These are phyloP conservation scores for Citeromyces hawaiiensis DNA, from an alignment of 1,139 yeast species.

Conservation along the genomic window DNA sequence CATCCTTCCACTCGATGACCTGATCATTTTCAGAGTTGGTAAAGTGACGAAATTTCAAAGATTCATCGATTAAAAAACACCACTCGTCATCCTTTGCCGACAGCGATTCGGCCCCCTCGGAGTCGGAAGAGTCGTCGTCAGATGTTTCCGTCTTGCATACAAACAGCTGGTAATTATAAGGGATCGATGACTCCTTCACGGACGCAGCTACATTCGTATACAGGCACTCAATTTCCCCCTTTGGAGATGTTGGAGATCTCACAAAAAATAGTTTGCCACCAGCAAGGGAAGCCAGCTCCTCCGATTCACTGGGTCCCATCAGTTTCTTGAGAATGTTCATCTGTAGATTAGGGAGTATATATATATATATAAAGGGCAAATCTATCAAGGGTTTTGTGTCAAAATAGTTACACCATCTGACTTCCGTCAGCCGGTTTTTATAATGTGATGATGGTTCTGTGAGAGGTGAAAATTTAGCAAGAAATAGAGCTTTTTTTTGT, in stretches of 20 bases:
- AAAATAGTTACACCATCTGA: too few species aligned
- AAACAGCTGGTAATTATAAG: constrained; percentile 57
- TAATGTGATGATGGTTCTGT: too few species aligned
- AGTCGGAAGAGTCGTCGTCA: constrained; percentile 45
- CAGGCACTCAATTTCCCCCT: constrained; percentile 77
- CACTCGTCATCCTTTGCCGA: constrained; percentile 45
- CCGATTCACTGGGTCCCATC: constrained; percentile 46
- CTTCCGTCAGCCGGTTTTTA: too few species aligned
- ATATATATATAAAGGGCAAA: background rate
- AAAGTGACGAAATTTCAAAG: constrained; percentile 35
- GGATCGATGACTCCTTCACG: constrained; percentile 55
- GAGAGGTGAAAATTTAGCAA: too few species aligned
- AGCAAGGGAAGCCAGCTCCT: constrained; percentile 62
- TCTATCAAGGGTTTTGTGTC: too few species aligned
- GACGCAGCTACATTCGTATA: constrained; percentile 69
- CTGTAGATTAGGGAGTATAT: background rate
- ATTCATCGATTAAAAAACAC: constrained; percentile 54
- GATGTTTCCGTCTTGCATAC: constrained; percentile 50
- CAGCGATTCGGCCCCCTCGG: constrained; percentile 27
- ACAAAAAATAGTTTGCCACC: constrained; percentile 69
- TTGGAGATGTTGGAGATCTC: constrained; percentile 69
- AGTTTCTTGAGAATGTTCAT: constrained; percentile 77
- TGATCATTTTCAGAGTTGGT: constrained; percentile 26
- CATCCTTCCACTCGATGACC: constrained; percentile 69
- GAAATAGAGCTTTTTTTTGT: too few species aligned